Evolutionary conservation across 495 filamentous ascomycete genomes (phyloP).

Genomic region (Glonium stellatum): DNA sequence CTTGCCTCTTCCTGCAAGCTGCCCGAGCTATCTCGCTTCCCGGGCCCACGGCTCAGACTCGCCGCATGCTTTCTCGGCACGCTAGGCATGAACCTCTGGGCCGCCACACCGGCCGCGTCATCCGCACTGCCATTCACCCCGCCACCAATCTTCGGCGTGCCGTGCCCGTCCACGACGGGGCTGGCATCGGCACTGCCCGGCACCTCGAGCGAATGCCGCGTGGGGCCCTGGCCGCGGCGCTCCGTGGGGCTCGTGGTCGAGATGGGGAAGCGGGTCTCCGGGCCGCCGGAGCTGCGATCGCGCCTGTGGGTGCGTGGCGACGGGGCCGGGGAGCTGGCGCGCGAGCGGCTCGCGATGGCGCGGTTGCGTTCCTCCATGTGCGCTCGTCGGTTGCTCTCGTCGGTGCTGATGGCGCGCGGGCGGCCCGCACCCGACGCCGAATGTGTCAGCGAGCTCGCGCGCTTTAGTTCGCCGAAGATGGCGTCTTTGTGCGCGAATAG

Average conservation of each 20-base stretch:
- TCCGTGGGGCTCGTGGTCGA: slow-evolving; percentile 46
- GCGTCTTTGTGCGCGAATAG: slow-evolving; percentile 88
- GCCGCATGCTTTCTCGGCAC: slow-evolving; percentile 22
- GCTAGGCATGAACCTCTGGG: slow-evolving; percentile 9
- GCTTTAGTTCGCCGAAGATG: slow-evolving; percentile 95
- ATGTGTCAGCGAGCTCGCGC: slow-evolving; percentile 34
- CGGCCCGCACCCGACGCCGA: slow-evolving; percentile 33
- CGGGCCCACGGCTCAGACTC: slow-evolving; percentile 10
- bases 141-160: slow-evolving; percentile 8
- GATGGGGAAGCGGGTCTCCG: slow-evolving; percentile 81
- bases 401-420: slow-evolving; percentile 83
- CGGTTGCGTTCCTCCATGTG: slow-evolving; percentile 88
- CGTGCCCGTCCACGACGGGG: slow-evolving; percentile 19
- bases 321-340: slow-evolving; percentile 46
- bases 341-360: slow-evolving; percentile 54
- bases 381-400: slow-evolving; percentile 90
- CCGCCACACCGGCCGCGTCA: slow-evolving; percentile 33
- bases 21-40: slow-evolving; percentile 36
- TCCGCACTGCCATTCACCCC: slow-evolving; percentile 8
- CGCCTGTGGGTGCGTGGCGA: slow-evolving; percentile 64
- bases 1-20: slow-evolving; percentile 37
- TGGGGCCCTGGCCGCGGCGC: slow-evolving; percentile 38
- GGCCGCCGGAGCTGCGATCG: slow-evolving; percentile 66
- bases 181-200: slow-evolving; percentile 28
- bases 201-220: slow-evolving; percentile 56